Base-by-base conservation (phyloP, 768 basidiomycete genomes). In the Boletus rufocinnamomeus region DNA sequence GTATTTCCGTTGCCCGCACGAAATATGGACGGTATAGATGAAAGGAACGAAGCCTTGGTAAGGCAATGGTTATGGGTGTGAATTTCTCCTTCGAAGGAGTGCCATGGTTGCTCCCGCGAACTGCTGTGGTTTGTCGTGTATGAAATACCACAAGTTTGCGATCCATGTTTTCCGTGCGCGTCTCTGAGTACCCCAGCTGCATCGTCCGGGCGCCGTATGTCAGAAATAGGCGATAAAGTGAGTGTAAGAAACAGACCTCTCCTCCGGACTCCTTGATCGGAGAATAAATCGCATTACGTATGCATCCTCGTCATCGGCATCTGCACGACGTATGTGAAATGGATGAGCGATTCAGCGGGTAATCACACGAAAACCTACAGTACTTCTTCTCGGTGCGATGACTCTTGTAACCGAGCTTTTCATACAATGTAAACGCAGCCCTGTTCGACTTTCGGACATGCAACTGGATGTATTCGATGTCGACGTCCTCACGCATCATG, bases 361-460 rank as follows among this genome's bases (percentile, higher is more conserved):
- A 25, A 53, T n/a, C 14, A 44, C n/a, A 37, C 40, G 37, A 35
- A 28, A 34, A 61, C 72, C 38, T 19, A 74, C 72, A 72, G 40
- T 72, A 74, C 41, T 59, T 63, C 2, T 19, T 19, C 1, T 62
- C 72, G 14, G 60, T 34, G 7, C 46, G 47, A 43, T 63, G 48
- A 17, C 44, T n/a, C 13, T 23, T 4, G 52, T 71, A 72, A 30
- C 71, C 71, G 11, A 72, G 66, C 17, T 63, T 67, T 2, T 59
- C 40, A 27, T 72, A 72, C 6, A 74, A 40, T 9, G 60, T 54
- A 34, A 38, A 47, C 16, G 71, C 71, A 11, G 63, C 59, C 28
- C 44, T 66, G 46, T 72, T 72, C 30, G 71, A 71, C 32, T 40
- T 69, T 43, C 71, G 67, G 37, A 72, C 72, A 2, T 74, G 65